Evolutionary conservation across 495 filamentous ascomycete species (phyloP).

Genomic region (Hypoxylon rickii): DNA sequence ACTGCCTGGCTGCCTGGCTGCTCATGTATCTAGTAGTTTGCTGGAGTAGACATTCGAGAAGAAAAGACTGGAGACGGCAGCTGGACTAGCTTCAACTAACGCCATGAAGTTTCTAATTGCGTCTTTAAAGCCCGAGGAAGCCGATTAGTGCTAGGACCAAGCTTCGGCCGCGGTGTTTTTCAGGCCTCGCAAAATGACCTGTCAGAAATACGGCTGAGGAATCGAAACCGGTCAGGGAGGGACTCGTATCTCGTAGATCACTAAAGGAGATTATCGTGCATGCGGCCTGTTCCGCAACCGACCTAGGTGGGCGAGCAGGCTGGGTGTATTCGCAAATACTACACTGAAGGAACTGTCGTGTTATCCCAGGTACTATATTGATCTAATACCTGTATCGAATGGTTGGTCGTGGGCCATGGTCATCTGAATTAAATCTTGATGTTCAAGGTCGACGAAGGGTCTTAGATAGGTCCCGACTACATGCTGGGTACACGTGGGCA

Average conservation of each 20-base stretch:
- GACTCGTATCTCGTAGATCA: constrained; percentile 5
- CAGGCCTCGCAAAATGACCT: not conserved
- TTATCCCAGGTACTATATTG: not conserved
- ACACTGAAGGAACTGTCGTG: not conserved
- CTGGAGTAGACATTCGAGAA: too few relatives aligned
- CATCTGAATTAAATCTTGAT: too few relatives aligned
- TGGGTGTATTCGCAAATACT: not conserved
- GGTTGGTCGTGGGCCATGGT: too few relatives aligned
- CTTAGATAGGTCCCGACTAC: too few relatives aligned
- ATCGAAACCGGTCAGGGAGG: not conserved
- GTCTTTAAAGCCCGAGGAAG: too few relatives aligned
- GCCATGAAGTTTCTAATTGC: too few relatives aligned
- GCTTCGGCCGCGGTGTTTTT: not conserved
- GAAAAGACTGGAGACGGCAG: not conserved
- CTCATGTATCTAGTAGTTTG: too few relatives aligned
- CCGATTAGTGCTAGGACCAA: not conserved
- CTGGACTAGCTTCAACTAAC: not conserved
- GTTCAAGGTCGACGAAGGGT: too few relatives aligned
- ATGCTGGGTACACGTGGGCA: too few relatives aligned
- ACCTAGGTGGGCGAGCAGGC: not conserved
- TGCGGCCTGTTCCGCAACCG: not conserved
- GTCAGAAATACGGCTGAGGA: not conserved
- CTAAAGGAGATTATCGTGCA: not conserved
- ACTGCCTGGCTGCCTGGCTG: too few relatives aligned
- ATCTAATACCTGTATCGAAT: too few relatives aligned